A percentile compares a stretch with the other conserved stretches of the same genome.
Evolutionary conservation across 2,329 filamentous ascomycete species (phyloP).

Genomic region (Alternaria consortialis): DNA sequence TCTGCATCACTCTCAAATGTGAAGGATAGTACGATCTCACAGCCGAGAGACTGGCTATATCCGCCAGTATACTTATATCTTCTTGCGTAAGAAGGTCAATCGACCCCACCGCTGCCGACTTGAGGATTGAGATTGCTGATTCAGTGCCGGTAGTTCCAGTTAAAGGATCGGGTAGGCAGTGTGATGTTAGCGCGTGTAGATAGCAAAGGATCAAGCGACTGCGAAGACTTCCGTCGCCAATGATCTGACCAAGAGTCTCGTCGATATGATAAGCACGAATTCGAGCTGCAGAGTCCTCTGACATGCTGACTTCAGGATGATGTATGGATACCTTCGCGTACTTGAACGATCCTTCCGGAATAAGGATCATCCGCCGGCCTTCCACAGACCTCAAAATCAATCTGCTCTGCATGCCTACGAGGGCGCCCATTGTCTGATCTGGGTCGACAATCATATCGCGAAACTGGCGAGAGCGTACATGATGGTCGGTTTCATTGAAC

Average conservation of each 20-base stretch:
- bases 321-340: slow-evolving; percentile 1
- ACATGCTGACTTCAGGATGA: slow-evolving; percentile 24
- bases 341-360: not conserved
- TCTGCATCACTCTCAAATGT: slow-evolving; percentile 55
- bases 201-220: slow-evolving; percentile 63
- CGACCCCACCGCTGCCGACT: slow-evolving; percentile 60
- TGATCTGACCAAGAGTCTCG: slow-evolving; percentile 58
- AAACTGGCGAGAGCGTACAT: slow-evolving; percentile 38
- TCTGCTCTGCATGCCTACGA: slow-evolving; percentile 37
- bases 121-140: slow-evolving; percentile 60
- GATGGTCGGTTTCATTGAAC: not conserved
- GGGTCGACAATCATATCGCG: slow-evolving; percentile 37
- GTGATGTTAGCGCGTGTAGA: slow-evolving; percentile 65
- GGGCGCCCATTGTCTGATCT: slow-evolving; percentile 33
- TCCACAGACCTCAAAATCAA: slow-evolving; percentile 27
- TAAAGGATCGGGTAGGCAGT: slow-evolving; percentile 61
- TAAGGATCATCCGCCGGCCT: not conserved
- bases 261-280: slow-evolving; percentile 62
- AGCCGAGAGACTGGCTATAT: slow-evolving; percentile 48
- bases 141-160: slow-evolving; percentile 64
- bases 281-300: slow-evolving; percentile 20
- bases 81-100: slow-evolving; percentile 50
- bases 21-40: slow-evolving; percentile 56
- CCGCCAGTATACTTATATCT: slow-evolving; percentile 29
- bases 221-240: slow-evolving; percentile 60